phyloP scores from a whole-genome alignment of 148 eudicot genomes.

The Diospyros lotus region DNA sequence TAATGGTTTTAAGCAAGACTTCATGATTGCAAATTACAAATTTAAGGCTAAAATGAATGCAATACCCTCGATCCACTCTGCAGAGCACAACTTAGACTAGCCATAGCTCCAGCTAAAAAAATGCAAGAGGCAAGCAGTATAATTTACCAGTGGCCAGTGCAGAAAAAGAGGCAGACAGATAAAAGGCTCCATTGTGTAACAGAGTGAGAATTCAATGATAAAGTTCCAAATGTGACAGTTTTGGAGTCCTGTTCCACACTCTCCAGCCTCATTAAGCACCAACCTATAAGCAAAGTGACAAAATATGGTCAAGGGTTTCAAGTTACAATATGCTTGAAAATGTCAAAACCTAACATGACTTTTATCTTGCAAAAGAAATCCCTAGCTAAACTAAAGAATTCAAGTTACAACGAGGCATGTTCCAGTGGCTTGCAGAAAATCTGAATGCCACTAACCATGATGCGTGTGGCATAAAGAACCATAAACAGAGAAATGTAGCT shows the following conservation, averaged over 20 bases:
- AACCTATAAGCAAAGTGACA: slow-evolving; percentile 37
- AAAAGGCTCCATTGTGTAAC: slow-evolving; percentile 90
- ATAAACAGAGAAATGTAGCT: background rate
- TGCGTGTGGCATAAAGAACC: background rate
- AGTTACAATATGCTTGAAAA: slow-evolving; percentile 5
- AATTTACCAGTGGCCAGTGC: slow-evolving; percentile 90
- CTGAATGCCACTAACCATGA: background rate
- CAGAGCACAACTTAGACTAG: background rate
- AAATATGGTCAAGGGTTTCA: background rate
- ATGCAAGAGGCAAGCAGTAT: background rate
- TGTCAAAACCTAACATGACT: background rate
- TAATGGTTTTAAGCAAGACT: background rate
- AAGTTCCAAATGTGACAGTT: slow-evolving; percentile 24
- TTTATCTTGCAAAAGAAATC: background rate
- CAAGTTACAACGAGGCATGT: background rate
- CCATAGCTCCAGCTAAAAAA: background rate
- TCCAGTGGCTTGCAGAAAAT: background rate
- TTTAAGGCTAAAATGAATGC: background rate
- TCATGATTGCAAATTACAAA: background rate
- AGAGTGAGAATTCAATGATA: slow-evolving; percentile 46
- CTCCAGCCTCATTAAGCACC: slow-evolving; percentile 63
- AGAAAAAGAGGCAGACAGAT: slow-evolving; percentile 74
- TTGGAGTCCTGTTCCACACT: slow-evolving; percentile 39
- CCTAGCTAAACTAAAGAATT: background rate
- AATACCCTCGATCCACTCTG: slow-evolving; percentile 3